phyloP scores from a whole-genome alignment of 129 eudicot genomes.

The Centella asiatica region DNA sequence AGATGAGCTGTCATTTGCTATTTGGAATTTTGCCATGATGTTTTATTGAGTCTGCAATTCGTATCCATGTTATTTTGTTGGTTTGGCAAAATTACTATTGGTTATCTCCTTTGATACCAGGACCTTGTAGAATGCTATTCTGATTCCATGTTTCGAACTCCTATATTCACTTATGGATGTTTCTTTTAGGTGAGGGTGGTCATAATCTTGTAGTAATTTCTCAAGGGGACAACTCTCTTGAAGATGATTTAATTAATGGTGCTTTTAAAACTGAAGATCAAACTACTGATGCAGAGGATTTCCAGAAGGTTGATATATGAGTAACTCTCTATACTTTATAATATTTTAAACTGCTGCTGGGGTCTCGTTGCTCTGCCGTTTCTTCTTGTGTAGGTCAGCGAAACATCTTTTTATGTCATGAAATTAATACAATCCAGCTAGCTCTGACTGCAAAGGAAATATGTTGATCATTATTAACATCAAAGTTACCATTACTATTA shows the following conservation, averaged over 20 bases:
- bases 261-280: conserved; percentile 31
- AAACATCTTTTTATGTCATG: too few relatives aligned
- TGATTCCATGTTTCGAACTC: background rate
- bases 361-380: background rate
- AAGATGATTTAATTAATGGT: conserved; percentile 18
- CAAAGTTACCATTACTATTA: too few relatives aligned
- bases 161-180: background rate
- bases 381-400: background rate
- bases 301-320: conserved; percentile 32
- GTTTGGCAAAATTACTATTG: background rate
- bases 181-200: conserved; percentile 33
- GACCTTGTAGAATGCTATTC: background rate
- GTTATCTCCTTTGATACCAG: conserved; percentile 8
- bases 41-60: background rate
- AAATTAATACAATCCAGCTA: background rate
- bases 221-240: conserved; percentile 38
- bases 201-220: conserved; percentile 19
- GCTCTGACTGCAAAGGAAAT: background rate
- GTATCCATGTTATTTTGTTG: background rate
- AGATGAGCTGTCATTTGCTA: background rate
- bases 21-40: background rate
- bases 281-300: conserved; percentile 35
- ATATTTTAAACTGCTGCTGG: background rate
- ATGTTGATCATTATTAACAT: too few relatives aligned
- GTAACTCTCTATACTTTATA: too few relatives aligned